These are phyloP conservation scores for Hypoxylon sp. DNA, from an alignment of 2,329 filamentous ascomycete genomes.

Conservation along the genomic window DNA sequence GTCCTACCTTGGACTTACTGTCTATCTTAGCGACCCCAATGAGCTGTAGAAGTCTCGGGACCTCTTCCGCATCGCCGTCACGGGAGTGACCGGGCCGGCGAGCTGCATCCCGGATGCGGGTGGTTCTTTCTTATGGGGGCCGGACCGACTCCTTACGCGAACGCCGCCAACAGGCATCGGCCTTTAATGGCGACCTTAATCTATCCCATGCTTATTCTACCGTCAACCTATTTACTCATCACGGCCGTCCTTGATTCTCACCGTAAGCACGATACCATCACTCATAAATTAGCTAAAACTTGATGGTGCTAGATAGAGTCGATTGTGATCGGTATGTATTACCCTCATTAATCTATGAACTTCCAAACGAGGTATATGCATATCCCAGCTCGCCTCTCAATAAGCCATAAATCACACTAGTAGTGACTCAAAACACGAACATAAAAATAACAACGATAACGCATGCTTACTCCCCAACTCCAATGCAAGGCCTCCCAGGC, in stretches of 20 bases:
- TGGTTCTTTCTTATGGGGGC: not conserved
- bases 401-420: conserved; percentile 20
- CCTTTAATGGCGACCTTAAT: not conserved
- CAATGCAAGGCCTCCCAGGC: conserved; percentile 24
- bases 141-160: not conserved
- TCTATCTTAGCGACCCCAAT: not conserved
- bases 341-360: conserved; percentile 16
- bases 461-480: conserved; percentile 28
- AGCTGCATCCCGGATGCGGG: not conserved
- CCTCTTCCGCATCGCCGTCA: not conserved
- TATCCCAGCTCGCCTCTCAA: conserved; percentile 11
- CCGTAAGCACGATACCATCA: not conserved
- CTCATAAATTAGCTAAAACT: not conserved
- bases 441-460: conserved; percentile 21
- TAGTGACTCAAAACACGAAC: conserved; percentile 21
- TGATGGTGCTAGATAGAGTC: not conserved
- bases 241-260: not conserved
- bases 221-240: not conserved
- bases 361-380: conserved; percentile 16
- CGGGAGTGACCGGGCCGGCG: not conserved
- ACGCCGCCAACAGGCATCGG: not conserved
- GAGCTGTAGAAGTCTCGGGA: not conserved
- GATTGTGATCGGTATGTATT: conserved; percentile 13
- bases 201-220: not conserved
- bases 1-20: not conserved